Base-by-base conservation (phyloP, 805 yeast species). In the Isabelozyma rhagii region DNA sequence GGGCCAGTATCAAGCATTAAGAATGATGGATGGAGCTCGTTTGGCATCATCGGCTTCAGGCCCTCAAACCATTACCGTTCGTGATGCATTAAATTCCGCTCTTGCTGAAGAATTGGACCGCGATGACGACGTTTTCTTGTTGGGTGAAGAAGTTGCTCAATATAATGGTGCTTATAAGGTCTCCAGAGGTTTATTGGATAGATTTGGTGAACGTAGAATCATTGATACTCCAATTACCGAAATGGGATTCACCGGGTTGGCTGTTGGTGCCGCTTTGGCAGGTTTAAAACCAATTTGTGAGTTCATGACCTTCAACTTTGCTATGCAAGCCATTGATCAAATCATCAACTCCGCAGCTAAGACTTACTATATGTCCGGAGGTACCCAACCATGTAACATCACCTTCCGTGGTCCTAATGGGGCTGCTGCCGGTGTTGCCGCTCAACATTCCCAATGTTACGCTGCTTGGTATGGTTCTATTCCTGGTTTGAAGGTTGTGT, bases 361-460 rank as follows among this genome's bases (percentile, higher is more conserved):
- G 81, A 94, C 99, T 46, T 90, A 84, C 74, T 94, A 94, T 80
- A 94, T 94, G 99, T 89, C 97, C 56, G 99, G 99, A 71, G 99
- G 99, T 80, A 88, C 85, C 55, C 97, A 92, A 75, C 93, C 93
- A 55, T 92, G 97, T 80, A 92, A 89, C 75, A 89, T 93, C 67
- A 92, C 96, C 48, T 94, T 94, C 81, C 87, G 99, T 77, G 99
- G 99, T 65, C 98, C 99, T 54, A 94, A 94, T 74, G 99, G 99
- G 75, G 97, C 99, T 45, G 97, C 99, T 60, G 97, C 97, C 45
- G 98, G 98, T 83, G 99, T 94, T 61, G 99, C 83, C 62, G 99
- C 99, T 51, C 99, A 94, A 77, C 99, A 94, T 78, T 94, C 99
- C 27, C 99, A 94, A 78, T 96, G 91, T 77, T 94, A 84, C 72